Conservation (phyloP, 1,284 basidiomycete genomes). For the Tranzscheliella williamsii region DNA sequence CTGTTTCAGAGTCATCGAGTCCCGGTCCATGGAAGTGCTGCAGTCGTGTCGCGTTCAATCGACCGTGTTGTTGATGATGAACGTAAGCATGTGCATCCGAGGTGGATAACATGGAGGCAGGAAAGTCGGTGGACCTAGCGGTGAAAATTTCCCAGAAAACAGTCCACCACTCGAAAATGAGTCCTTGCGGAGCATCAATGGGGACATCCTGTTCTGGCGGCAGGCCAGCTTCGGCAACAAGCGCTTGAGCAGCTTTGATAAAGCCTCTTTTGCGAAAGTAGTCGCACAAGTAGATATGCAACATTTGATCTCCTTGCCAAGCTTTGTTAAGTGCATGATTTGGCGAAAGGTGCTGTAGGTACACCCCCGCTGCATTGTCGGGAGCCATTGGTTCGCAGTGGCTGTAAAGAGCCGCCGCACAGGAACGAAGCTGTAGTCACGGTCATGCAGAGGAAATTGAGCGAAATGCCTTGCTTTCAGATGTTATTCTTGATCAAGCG, state of each 20-base stretch:
- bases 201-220: constrained; percentile 12
- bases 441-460: no score
- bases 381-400: no score
- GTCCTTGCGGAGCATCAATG: constrained; percentile 31
- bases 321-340: no score
- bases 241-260: constrained; percentile 11
- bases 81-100: constrained; percentile 10
- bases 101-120: background rate
- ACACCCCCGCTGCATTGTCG: no score
- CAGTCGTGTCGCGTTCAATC: no score
- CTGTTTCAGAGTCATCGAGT: no score
- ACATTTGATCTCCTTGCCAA: constrained; percentile 33
- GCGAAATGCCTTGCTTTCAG: no score
- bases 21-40: no score
- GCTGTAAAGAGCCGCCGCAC: no score
- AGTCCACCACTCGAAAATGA: constrained; percentile 39
- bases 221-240: constrained; percentile 17
- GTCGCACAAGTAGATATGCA: constrained; percentile 38
- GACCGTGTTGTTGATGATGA: background rate
- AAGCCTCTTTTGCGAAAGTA: constrained; percentile 30
- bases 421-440: no score
- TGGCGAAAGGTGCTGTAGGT: no score
- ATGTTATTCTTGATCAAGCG: no score
- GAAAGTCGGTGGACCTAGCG: background rate
- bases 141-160: constrained; percentile 36